These are phyloP conservation scores for Russula compacta DNA, from an alignment of 768 basidiomycete genomes.

Conservation along the genomic window DNA sequence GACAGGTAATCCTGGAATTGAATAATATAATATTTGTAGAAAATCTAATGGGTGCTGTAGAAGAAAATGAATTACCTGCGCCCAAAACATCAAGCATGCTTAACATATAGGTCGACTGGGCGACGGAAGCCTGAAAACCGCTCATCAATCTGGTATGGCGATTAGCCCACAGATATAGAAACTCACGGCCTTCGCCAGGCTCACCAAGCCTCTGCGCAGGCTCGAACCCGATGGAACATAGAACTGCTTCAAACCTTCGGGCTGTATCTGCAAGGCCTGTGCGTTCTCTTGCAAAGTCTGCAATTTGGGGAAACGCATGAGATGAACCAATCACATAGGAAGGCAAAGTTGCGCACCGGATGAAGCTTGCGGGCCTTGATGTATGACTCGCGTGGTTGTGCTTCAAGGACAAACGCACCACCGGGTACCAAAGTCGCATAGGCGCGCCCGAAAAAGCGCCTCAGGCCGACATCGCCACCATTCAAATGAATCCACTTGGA, in stretches of 20 bases:
- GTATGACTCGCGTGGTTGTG: conserved; percentile 82
- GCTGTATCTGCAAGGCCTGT: conserved; percentile 46
- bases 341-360: conserved; percentile 31
- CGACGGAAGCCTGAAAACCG: conserved; percentile 17
- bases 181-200: conserved; percentile 57
- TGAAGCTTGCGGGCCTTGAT: conserved; percentile 65
- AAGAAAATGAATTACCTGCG: neutral
- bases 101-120: conserved; percentile 19
- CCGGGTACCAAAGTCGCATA: conserved; percentile 47
- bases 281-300: conserved; percentile 55
- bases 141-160: neutral
- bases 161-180: neutral
- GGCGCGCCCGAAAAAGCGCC: conserved; percentile 55
- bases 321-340: neutral
- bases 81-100: neutral
- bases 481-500: conserved; percentile 93
- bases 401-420: conserved; percentile 70
- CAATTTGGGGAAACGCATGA: neutral
- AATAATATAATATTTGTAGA: no score
- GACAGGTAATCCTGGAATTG: neutral
- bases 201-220: conserved; percentile 39
- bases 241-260: conserved; percentile 44
- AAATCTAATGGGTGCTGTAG: neutral
- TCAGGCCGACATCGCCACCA: conserved; percentile 64
- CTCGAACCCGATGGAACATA: conserved; percentile 56